These are phyloP conservation scores for Alternaria hordeiaustralica DNA, from an alignment of 2,329 filamentous ascomycete species.

Conservation along the genomic window DNA sequence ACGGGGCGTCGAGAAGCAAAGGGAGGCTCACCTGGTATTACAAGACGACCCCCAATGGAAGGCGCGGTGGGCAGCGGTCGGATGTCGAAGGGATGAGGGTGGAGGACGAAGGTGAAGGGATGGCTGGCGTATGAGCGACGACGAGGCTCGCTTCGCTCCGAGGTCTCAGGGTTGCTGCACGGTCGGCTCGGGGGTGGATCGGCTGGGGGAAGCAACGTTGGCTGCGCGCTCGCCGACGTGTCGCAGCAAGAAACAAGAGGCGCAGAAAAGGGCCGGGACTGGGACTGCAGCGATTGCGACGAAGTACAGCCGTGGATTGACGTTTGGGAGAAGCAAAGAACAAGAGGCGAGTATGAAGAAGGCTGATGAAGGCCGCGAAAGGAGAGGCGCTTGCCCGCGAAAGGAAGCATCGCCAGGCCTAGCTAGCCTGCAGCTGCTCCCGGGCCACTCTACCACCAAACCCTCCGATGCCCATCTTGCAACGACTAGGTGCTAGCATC, in stretches of 20 bases:
- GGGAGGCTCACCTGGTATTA: slow-evolving; percentile 41
- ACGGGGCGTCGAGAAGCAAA: not conserved
- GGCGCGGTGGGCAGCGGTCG: slow-evolving; percentile 3
- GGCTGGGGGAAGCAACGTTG: slow-evolving; percentile 18
- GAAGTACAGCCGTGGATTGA: slow-evolving; percentile 17
- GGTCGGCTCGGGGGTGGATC: slow-evolving; percentile 34
- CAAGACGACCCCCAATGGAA: slow-evolving; percentile 17
- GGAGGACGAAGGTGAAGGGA: slow-evolving; percentile 30
- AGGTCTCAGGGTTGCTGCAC: slow-evolving; percentile 37
- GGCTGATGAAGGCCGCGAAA: slow-evolving; percentile 28
- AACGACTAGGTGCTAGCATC: not conserved
- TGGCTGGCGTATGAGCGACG: slow-evolving; percentile 34
- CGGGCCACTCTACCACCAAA: slow-evolving; percentile 22
- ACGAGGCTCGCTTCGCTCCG: slow-evolving; percentile 40
- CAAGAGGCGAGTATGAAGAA: slow-evolving; percentile 12
- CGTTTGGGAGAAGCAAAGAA: slow-evolving; percentile 20
- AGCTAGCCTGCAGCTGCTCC: slow-evolving; percentile 9
- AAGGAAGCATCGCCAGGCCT: slow-evolving; percentile 26
- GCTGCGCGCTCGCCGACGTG: slow-evolving; percentile 22
- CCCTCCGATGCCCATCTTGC: slow-evolving; percentile 17
- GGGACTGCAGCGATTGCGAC: slow-evolving; percentile 33
- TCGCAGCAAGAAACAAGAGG: slow-evolving; percentile 34
- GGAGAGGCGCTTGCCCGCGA: slow-evolving; percentile 30
- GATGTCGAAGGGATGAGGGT: slow-evolving; percentile 11
- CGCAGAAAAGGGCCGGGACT: slow-evolving; percentile 20